A percentile compares a stretch with the other conserved stretches of the same genome.
phyloP scores from a whole-genome alignment of 192 early-diverging fungal genomes.

The Coemansia guatemalensis region DNA sequence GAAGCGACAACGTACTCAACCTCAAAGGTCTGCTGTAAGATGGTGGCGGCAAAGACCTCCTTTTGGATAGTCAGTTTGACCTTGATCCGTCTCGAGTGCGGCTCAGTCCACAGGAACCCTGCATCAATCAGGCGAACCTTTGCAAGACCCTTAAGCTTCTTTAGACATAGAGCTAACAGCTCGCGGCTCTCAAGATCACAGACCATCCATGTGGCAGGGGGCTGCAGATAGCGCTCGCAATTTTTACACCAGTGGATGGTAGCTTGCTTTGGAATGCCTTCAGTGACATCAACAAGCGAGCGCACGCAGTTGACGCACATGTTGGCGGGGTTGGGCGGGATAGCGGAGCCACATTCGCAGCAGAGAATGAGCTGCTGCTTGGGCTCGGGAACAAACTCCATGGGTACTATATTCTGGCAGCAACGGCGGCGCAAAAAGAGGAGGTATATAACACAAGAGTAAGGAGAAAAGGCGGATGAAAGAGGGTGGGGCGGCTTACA shows the following conservation, averaged over 20 bases:
- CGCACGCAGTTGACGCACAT: conserved; percentile 99
- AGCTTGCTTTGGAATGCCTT: conserved; percentile 96
- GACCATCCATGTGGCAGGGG: conserved; percentile 85
- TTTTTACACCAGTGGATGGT: conserved; percentile 95
- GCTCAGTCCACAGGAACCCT: conserved; percentile 98
- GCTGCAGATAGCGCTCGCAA: conserved; percentile 96
- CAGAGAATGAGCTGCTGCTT: conserved; percentile 67
- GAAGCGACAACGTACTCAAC: conserved; percentile 89
- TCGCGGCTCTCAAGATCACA: conserved; percentile 89
- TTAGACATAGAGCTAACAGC: conserved; percentile 88
- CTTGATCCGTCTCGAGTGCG: conserved; percentile 88
- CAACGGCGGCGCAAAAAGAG: conserved; percentile 2
- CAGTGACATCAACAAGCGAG: conserved; percentile 95
- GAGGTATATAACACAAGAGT: background rate
- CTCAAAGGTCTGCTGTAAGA: conserved; percentile 95
- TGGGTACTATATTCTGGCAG: conserved; percentile 1
- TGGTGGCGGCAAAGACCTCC: conserved; percentile 92
- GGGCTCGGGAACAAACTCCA: conserved; percentile 54
- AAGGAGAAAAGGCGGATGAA: background rate
- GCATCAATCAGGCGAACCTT: conserved; percentile 97
- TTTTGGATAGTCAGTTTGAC: conserved; percentile 99
- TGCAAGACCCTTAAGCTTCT: conserved; percentile 84
- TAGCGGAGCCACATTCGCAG: conserved; percentile 90
- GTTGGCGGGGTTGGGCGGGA: conserved; percentile 95
- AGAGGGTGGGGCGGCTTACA: background rate